Percentiles rank a stretch among this genome's conserved stretches.
phyloP scores from a whole-genome alignment of 768 basidiomycete genomes.

The Podaxis sp. region DNA sequence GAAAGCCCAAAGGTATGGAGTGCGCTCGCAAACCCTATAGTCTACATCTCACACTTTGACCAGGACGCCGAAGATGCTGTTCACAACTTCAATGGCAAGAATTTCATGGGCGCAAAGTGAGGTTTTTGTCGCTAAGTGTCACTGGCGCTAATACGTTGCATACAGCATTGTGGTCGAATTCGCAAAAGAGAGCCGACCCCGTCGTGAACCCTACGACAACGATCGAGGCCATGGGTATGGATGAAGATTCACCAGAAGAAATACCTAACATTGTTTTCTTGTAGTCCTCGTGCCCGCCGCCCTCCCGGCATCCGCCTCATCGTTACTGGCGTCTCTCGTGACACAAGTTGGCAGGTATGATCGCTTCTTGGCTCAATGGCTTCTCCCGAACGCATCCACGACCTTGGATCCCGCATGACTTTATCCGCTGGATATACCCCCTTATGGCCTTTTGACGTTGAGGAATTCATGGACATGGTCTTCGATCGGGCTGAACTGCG shows the following conservation, averaged over 20 bases:
- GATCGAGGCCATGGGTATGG: constrained; percentile 57
- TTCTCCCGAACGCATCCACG: constrained; percentile 14
- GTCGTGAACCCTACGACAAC: constrained; percentile 71
- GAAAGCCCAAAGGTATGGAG: constrained; percentile 69
- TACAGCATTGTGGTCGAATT: constrained; percentile 92
- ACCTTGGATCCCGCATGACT: constrained; percentile 8
- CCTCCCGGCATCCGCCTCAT: constrained; percentile 82
- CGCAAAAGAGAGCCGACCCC: constrained; percentile 88
- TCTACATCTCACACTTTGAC: constrained; percentile 16
- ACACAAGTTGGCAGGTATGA: constrained; percentile 99
- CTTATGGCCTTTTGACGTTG: constrained; percentile 8
- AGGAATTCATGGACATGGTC: constrained; percentile 14
- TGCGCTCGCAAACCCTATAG: background rate
- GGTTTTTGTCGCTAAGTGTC: constrained; percentile 17
- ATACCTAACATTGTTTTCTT: constrained; percentile 1
- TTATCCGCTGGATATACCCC: constrained; percentile 7
- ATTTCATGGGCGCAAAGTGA: constrained; percentile 86
- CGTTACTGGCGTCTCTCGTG: constrained; percentile 87
- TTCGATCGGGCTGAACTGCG: constrained; percentile 24
- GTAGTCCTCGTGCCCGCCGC: constrained; percentile 61
- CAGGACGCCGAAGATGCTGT: constrained; percentile 97
- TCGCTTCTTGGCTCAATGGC: constrained; percentile 16
- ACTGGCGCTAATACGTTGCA: background rate
- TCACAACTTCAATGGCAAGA: constrained; percentile 80
- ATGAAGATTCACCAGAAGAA: constrained; percentile 3